Evolutionary conservation across 768 basidiomycete genomes (phyloP).

Genomic region (Tubosaeta sp.): DNA sequence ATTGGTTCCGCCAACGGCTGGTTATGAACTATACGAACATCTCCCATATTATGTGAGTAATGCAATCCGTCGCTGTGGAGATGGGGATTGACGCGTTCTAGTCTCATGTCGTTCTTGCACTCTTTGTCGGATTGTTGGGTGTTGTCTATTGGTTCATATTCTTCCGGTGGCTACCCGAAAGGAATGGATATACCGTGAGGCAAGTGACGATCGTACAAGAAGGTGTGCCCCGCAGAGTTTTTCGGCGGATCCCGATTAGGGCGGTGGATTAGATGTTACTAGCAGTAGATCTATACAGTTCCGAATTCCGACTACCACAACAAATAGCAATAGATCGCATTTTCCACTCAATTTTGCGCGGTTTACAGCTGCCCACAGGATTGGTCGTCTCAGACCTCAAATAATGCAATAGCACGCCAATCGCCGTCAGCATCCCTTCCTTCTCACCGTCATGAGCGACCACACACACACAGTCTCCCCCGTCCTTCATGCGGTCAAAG

Average conservation of each 20-base stretch:
- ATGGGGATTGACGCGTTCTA: slow-evolving; percentile 17
- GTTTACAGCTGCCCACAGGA: slow-evolving; percentile 21
- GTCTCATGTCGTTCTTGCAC: slow-evolving; percentile 48
- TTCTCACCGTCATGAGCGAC: slow-evolving; percentile 18
- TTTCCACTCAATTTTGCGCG: slow-evolving; percentile 15
- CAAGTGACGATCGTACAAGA: slow-evolving; percentile 48
- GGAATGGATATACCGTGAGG: slow-evolving; percentile 45
- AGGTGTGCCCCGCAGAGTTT: slow-evolving; percentile 53
- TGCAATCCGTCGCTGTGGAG: not conserved
- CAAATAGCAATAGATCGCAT: slow-evolving; percentile 6
- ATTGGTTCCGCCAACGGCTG: slow-evolving; percentile 55
- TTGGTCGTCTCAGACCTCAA: slow-evolving; percentile 16
- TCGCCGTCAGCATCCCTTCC: not conserved
- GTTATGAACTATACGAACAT: slow-evolving; percentile 47
- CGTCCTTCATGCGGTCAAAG: slow-evolving; percentile 34
- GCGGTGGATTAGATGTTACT: not conserved
- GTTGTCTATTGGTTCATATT: slow-evolving; percentile 54
- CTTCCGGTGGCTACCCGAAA: slow-evolving; percentile 46
- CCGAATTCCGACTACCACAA: slow-evolving; percentile 9
- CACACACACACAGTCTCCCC: slow-evolving; percentile 15
- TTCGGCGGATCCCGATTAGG: slow-evolving; percentile 35
- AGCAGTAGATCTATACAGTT: not conserved
- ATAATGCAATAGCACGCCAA: slow-evolving; percentile 24
- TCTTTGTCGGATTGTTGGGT: slow-evolving; percentile 46
- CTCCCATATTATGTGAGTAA: slow-evolving; percentile 67